Evolutionary conservation across 75 land plant genomes (phyloP).

Genomic region (Larix kaempferi): DNA sequence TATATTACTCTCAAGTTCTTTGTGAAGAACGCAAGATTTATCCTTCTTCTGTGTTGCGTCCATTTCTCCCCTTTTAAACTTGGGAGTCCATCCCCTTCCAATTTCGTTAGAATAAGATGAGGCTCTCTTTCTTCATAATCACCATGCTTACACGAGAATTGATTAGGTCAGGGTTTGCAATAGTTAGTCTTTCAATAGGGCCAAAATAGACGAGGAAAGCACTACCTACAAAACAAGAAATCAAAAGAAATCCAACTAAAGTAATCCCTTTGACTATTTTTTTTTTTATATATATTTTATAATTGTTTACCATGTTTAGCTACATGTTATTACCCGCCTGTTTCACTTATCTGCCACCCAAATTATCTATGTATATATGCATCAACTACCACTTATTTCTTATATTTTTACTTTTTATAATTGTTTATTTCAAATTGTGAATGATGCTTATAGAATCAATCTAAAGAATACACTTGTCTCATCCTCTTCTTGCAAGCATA

Average conservation of each 20-base stretch:
- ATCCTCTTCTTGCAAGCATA: too few species aligned
- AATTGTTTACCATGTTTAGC: too few species aligned
- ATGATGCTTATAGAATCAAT: too few species aligned
- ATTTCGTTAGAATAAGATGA: constrained; percentile 14
- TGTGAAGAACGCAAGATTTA: constrained; percentile 66
- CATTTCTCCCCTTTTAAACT: constrained; percentile 73
- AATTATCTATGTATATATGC: too few species aligned
- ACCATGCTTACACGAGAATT: constrained; percentile 37
- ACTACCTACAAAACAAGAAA: constrained; percentile 26
- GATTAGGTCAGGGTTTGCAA: constrained; percentile 33
- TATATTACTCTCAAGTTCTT: constrained; percentile 75
- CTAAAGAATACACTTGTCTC: too few species aligned
- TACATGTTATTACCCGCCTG: too few species aligned
- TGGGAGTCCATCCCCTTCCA: constrained; percentile 73
- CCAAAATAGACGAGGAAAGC: constrained; percentile 31
- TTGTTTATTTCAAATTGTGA: too few species aligned
- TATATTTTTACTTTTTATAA: too few species aligned
- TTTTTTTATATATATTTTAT: too few species aligned
- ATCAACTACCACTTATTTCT: too few species aligned
- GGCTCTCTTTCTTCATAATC: constrained; percentile 19
- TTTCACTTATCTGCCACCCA: too few species aligned
- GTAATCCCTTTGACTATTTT: too few species aligned
- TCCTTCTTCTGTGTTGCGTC: constrained; percentile 72
- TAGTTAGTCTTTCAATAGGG: constrained; percentile 22
- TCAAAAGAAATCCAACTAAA: neutral